phyloP scores from a whole-genome alignment of 352 stramenopile genomes.

The Elongisporangium senticosum region DNA sequence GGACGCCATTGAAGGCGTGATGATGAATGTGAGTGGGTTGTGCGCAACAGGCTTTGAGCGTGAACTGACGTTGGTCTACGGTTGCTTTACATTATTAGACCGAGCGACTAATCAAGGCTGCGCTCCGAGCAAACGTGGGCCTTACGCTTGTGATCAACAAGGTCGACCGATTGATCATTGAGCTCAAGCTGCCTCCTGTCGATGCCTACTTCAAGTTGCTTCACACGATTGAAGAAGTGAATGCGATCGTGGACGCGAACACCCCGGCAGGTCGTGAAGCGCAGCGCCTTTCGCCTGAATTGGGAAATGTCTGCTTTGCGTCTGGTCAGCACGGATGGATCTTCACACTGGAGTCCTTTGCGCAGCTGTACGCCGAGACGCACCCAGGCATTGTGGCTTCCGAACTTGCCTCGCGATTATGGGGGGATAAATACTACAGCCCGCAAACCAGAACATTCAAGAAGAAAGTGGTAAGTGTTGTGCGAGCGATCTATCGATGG shows the following conservation, averaged over 20 bases:
- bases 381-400: conserved; percentile 72
- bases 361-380: conserved; percentile 72
- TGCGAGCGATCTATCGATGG: conserved; percentile 1
- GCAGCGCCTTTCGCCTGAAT: conserved; percentile 84
- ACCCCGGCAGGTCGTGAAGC: conserved; percentile 34
- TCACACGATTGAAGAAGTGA: conserved; percentile 97
- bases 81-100: conserved; percentile 59
- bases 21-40: conserved; percentile 85
- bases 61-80: background rate
- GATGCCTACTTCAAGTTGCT: conserved; percentile 99
- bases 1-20: conserved; percentile 97
- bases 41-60: background rate
- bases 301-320: conserved; percentile 98
- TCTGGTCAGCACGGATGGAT: conserved; percentile 95
- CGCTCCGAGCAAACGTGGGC: conserved; percentile 85
- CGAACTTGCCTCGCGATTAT: conserved; percentile 91
- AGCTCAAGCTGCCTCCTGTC: conserved; percentile 96
- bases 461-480: conserved; percentile 66
- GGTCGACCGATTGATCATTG: conserved; percentile 97
- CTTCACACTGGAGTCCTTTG: conserved; percentile 97
- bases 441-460: conserved; percentile 89
- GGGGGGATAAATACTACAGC: conserved; percentile 98
- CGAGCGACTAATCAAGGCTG: conserved; percentile 92
- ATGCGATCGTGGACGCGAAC: conserved; percentile 83
- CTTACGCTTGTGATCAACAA: conserved; percentile 96